Evolutionary conservation across 148 eudicot genomes (phyloP), one percentile per base, ranked within the genome.

Genomic region (Fagopyrum esculentum): DNA sequence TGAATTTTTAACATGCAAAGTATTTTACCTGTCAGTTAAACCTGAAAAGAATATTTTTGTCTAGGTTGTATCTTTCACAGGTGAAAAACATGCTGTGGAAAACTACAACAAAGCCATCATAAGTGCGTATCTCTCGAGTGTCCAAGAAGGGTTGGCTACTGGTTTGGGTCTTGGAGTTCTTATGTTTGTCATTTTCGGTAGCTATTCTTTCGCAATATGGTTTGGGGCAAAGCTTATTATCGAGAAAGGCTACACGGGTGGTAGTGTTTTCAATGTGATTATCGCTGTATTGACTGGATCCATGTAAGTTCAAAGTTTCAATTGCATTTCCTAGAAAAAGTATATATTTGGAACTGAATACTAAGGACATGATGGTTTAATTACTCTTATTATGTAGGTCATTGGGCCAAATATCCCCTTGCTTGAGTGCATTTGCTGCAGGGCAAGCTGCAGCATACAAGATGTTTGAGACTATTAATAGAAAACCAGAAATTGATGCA

Each of bases 11-110:
- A 12, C 55, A 10, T 51, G 40, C 3, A 35, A 35, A 35, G 40
- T 35, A 35, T 35, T 35, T 35, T 35, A 35, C 3, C 40, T 35
- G 40, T 35, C 40, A 35, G 40, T 35, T 35, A 35, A 35, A 35
- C 40, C 40, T 35, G 40, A 35, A 35, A 35, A 1, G 40, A 35
- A 35, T 6, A 26, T 64, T 43, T 26, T 11, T 29, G 11, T 13
- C 26, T 72, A 90, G 96, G 96, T 90, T 78, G 96, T 89, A 56
- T 90, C 96, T 54, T 90, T 88, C 73, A 88, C 89, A 0, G 88
- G 92, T 52, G 96, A 90, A 81, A 88, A 82, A 75, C 79, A 78
- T 48, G 92, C 90, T 40, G 79, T 87, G 71, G 77, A 76, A 47
- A 76, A 81, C 46, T 90, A 84, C 80, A 77, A 80, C 19, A 83